Base-by-base conservation (phyloP, 2,329 filamentous ascomycete species). In the Stenocarpella maydis region DNA sequence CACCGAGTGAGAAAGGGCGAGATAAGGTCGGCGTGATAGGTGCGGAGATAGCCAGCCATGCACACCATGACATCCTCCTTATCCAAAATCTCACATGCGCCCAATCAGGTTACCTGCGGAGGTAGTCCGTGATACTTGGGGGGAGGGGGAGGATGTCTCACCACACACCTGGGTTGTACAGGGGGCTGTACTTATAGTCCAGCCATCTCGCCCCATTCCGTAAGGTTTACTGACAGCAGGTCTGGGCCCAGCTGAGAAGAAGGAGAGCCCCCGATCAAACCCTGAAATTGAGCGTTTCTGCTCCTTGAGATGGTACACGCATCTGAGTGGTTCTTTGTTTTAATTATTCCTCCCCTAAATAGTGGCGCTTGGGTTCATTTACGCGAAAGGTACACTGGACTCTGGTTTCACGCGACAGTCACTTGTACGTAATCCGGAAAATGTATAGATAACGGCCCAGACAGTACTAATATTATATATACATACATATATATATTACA, bases 51-150 rank as follows among this genome's bases (percentile, higher is more conserved):
- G 37, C 47, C 12, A 43, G 26, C 64, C 64, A 31, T 47, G 45
- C 49, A 28, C 34, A 28, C 28, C 4, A 24, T 17, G 7, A 50
- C 26, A 34, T 24, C 17, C 28, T n/a, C 28, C 60, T 34, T 64
- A 39, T 26, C 47, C 63, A 19, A 37, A 24, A 21, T 21, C 53
- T 24, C 17, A 49, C 28, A 26, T 10, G 19, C 31, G 12, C 17
- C 64, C 64, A 66, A 66, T 67, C 28, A 58, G 39, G 24, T 21
- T 21, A 60, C 39, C 45, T 19, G 39, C 19, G 39, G 12, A 58
- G 39, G 26, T 34, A 31, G 39, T 34, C 52, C 19, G 52, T 31
- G 64, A 58, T 28, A 45, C 34, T 12, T 67, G 50, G 14, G 50
- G 12, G 24, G 50, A 8, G 50, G 12, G 24, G 8, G 43, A 47